These are phyloP conservation scores for Margaritispora aquatica DNA, from an alignment of 495 filamentous ascomycete species.

Conservation along the genomic window DNA sequence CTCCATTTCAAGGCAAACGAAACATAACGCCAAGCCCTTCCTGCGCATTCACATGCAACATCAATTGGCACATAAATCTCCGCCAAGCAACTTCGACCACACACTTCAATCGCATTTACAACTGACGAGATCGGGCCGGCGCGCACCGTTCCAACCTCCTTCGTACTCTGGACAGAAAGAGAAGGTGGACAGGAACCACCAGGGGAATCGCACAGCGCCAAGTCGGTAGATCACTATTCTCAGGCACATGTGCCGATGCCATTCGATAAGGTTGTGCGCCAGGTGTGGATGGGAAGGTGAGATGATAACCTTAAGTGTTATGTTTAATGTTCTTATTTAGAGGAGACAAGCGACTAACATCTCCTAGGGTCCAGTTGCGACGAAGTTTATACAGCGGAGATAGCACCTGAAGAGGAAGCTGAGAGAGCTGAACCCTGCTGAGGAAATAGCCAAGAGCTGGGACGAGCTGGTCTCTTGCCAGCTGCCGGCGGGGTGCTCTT, in stretches of 20 bases:
- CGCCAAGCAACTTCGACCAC: not conserved
- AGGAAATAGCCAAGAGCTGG: not conserved
- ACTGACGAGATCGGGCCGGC: not conserved
- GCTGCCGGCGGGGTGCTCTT: not conserved
- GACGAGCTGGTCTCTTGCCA: not conserved
- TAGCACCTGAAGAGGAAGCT: not conserved
- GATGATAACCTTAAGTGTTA: not conserved
- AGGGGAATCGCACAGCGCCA: not conserved
- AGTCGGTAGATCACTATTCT: not conserved
- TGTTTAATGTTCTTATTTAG: not conserved
- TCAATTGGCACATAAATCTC: not conserved
- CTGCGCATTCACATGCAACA: not conserved
- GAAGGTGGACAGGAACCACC: not conserved
- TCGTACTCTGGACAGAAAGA: not conserved
- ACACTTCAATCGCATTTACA: not conserved
- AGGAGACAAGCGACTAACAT: not conserved
- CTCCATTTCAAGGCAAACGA: not conserved
- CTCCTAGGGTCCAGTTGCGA: not conserved
- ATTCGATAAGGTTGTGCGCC: not conserved
- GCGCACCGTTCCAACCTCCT: conserved; percentile 1
- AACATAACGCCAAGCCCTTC: not conserved
- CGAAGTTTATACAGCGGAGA: not conserved
- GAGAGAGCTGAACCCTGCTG: not conserved
- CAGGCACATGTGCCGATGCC: not conserved
- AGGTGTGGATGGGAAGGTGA: not conserved